Percentiles rank a stretch among this genome's conserved stretches.
Evolutionary conservation across 1,284 basidiomycete species (phyloP).

Genomic region (Sutorius eximius): DNA sequence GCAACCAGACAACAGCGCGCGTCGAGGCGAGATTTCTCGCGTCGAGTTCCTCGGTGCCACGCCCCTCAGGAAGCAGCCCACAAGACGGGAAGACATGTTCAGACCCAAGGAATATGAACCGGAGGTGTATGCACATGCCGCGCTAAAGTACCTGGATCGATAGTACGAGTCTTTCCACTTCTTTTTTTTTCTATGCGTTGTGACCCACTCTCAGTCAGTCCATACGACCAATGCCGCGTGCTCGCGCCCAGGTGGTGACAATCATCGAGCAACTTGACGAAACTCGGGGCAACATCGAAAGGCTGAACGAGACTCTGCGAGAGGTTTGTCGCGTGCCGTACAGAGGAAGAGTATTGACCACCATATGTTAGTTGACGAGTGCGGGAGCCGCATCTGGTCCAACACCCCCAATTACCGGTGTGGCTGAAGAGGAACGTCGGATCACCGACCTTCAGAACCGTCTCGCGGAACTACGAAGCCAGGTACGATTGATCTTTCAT

Average conservation of each 20-base stretch:
- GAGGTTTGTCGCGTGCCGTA: conserved; percentile 44
- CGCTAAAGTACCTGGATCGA: conserved; percentile 69
- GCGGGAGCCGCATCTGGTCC: conserved; percentile 38
- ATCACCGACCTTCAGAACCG: conserved; percentile 55
- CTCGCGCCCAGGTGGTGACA: conserved; percentile 52
- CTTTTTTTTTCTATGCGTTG: background rate
- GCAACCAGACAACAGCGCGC: conserved; percentile 31
- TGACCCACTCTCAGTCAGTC: conserved; percentile 44
- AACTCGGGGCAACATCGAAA: conserved; percentile 52
- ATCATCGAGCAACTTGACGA: conserved; percentile 55
- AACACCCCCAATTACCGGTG: conserved; percentile 42
- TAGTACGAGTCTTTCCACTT: conserved; percentile 51
- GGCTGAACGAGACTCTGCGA: conserved; percentile 48
- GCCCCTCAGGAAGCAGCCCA: conserved; percentile 53
- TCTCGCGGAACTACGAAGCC: conserved; percentile 53
- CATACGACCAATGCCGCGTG: conserved; percentile 71
- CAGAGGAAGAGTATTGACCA: background rate
- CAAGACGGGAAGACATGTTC: conserved; percentile 42
- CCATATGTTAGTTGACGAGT: conserved; percentile 20
- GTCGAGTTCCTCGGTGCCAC: conserved; percentile 68
- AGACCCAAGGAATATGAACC: conserved; percentile 56
- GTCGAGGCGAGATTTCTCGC: conserved; percentile 52
- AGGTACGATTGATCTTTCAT: conserved; percentile 34
- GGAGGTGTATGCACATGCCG: conserved; percentile 71
- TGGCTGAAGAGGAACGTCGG: conserved; percentile 56